phyloP scores from a whole-genome alignment of 1,139 yeast genomes.

The Geotrichum klebahnii region DNA sequence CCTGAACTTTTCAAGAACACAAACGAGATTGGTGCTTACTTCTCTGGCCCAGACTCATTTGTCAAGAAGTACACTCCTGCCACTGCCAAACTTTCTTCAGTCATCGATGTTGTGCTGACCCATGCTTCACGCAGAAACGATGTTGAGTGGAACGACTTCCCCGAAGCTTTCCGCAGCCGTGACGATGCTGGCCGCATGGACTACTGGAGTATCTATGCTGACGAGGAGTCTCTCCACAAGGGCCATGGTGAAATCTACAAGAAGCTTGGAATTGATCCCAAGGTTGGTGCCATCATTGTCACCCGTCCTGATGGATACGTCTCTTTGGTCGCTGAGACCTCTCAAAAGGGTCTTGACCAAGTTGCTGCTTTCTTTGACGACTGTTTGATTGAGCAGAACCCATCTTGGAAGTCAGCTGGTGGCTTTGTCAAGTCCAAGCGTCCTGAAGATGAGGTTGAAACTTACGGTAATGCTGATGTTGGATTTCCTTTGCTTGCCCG shows the following conservation, averaged over 20 bases:
- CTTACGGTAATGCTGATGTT: constrained; percentile 24
- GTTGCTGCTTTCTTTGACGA: constrained; percentile 32
- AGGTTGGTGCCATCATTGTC: constrained; percentile 35
- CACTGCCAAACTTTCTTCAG: constrained; percentile 32
- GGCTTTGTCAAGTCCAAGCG: constrained; percentile 18
- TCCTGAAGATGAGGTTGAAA: constrained; percentile 23
- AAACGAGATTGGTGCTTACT: constrained; percentile 28
- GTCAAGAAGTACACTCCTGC: constrained; percentile 35
- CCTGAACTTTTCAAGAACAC: constrained; percentile 23
- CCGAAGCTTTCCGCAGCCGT: constrained; percentile 34
- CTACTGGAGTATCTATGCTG: constrained; percentile 37
- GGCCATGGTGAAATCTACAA: constrained; percentile 34
- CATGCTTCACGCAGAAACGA: constrained; percentile 31
- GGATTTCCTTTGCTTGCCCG: constrained; percentile 25
- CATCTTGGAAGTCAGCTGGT: constrained; percentile 23
- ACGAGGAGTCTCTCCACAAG: constrained; percentile 33
- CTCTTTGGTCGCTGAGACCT: constrained; percentile 32
- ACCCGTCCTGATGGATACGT: constrained; percentile 43
- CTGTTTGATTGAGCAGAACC: constrained; percentile 33
- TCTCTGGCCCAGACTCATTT: constrained; percentile 27
- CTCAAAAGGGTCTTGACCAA: constrained; percentile 29
- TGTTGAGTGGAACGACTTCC: constrained; percentile 37
- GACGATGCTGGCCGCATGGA: constrained; percentile 37
- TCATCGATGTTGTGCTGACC: constrained; percentile 35
- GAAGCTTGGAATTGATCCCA: constrained; percentile 35